Conservation (phyloP, 1,284 basidiomycete genomes). For the Malassezia dermatis region DNA sequence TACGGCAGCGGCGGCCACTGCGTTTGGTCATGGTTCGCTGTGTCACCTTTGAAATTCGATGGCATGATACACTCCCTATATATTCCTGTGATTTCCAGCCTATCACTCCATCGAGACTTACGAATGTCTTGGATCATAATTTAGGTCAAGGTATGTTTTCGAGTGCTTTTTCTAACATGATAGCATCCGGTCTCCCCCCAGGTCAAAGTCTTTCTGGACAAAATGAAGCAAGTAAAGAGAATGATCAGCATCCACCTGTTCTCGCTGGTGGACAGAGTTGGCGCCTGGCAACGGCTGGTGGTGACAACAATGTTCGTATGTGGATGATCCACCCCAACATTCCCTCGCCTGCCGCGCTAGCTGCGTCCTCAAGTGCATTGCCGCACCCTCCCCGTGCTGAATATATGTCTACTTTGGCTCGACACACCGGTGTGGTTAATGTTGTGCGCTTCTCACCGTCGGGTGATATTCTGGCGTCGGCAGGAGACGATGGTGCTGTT, state of each 20-base stretch:
- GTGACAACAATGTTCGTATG: constrained; percentile 75
- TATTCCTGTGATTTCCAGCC: constrained; percentile 45
- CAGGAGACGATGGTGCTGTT: constrained; percentile 80
- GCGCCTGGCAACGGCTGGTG: constrained; percentile 84
- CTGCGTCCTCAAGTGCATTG: constrained; percentile 55
- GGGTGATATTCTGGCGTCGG: constrained; percentile 39
- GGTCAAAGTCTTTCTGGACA: constrained; percentile 28
- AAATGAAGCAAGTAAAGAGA: constrained; percentile 7
- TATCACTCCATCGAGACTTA: constrained; percentile 30
- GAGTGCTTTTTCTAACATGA: not conserved
- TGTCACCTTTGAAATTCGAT: constrained; percentile 46
- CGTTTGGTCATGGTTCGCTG: constrained; percentile 38
- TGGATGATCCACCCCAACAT: constrained; percentile 47
- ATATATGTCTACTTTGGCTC: constrained; percentile 82
- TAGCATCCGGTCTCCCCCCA: constrained; percentile 36
- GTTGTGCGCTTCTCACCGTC: constrained; percentile 84
- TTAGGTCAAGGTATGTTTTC: constrained; percentile 28
- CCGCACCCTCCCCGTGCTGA: constrained; percentile 66
- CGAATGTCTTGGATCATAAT: constrained; percentile 42
- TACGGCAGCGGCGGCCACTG: not conserved
- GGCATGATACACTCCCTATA: constrained; percentile 47
- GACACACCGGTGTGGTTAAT: constrained; percentile 90
- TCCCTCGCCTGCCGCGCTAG: constrained; percentile 47
- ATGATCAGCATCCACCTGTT: constrained; percentile 21
- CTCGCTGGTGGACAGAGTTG: constrained; percentile 56